Evolutionary conservation across 129 eudicot species (phyloP), one percentile per base, ranked within the genome.

Genomic region (Rutidosis leptorrhynchoides): DNA sequence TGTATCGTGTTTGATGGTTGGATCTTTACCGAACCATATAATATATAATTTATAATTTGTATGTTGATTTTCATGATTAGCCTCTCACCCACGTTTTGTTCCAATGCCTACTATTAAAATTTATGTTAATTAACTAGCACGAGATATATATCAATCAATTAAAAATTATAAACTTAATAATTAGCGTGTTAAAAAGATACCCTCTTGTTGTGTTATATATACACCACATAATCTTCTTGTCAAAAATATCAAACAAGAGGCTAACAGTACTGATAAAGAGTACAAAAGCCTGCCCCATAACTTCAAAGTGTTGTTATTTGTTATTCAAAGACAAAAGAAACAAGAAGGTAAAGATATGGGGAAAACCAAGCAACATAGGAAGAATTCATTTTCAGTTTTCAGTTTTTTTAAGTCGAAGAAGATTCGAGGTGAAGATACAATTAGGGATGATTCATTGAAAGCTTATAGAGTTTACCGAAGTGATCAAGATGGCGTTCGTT

Each of bases 401-500:
- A 57, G 65, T 21, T 22, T 69, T 56, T 69, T 69, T 37, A 69
- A 69, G 24, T 23, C 74, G 2, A 69, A 40, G 32, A 69, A 69
- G 40, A 35, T 57, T 56, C 42, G 42, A 69, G 65, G 74, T 37
- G 74, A 42, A 57, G 56, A 37, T 37, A 11, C 16, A 4, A 37
- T 37, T 37, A 16, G 45, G 16, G 45, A 58, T 40, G 74, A 69
- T 6, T 57, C 64, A 0, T 3, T 69, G 74, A 69, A 69, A 56
- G 74, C 74, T 3, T 69, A 57, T 27, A 37, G 27, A 24, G 74
- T 58, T 37, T 69, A 55, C 42, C 65, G 27, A 17, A 69, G 74
- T 17, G 74, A 69, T 25, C 74, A 69, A 40, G 74, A 69, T 25
- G 74, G 74, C 2, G 43, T 37, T 40, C 57, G 57, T 37, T 69